Evolutionary conservation across 176 grass and related monocot species (phyloP).

Genomic region (Aegilops umbellulata): DNA sequence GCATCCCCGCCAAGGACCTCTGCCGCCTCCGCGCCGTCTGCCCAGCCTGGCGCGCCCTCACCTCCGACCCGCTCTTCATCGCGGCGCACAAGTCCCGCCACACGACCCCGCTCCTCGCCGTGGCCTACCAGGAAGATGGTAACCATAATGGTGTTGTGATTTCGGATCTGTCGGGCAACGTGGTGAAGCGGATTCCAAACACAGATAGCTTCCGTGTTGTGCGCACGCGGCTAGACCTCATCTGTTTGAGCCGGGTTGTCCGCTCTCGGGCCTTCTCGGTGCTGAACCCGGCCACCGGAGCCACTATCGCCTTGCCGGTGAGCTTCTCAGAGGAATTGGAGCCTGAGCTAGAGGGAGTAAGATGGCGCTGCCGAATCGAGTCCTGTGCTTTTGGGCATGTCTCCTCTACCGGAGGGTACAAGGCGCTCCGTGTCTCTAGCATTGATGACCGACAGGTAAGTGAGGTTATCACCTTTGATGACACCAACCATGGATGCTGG

Average conservation of each 20-base stretch:
- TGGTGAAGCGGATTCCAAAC: background rate
- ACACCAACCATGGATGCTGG: background rate
- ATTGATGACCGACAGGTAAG: background rate
- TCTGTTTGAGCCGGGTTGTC: background rate
- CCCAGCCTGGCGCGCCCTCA: background rate
- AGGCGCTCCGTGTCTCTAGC: background rate
- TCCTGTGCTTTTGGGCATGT: background rate
- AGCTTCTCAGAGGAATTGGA: background rate
- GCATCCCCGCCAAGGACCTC: background rate
- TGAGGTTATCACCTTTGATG: background rate
- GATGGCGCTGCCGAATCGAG: background rate
- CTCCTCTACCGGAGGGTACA: background rate
- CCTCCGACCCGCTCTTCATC: background rate
- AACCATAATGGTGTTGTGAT: background rate
- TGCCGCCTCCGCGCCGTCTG: constrained; percentile 1
- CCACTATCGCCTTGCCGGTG: background rate
- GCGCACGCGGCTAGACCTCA: background rate
- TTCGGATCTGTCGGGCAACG: background rate
- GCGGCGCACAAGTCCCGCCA: background rate
- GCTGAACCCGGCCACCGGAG: background rate
- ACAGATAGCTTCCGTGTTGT: background rate
- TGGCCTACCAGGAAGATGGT: background rate
- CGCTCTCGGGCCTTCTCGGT: background rate
- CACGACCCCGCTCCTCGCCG: background rate
- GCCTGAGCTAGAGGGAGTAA: background rate